Evolutionary conservation across 495 filamentous ascomycete genomes (phyloP), one percentile per base, ranked within the genome.

Genomic region (Neurospora hispaniola): DNA sequence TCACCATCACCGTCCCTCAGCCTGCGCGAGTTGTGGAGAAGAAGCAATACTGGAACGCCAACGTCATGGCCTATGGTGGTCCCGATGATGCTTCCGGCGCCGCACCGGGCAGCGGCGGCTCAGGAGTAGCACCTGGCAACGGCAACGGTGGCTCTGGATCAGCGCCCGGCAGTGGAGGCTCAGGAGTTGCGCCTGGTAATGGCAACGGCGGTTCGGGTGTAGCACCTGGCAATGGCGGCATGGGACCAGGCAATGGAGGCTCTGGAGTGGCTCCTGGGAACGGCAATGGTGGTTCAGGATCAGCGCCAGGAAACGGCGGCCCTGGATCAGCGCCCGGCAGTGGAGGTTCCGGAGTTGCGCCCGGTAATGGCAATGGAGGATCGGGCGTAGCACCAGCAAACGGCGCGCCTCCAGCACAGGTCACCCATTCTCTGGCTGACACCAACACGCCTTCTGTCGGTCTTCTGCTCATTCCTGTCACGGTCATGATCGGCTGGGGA

Each of bases 1-100:
- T 75, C 48, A 77, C 76, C 8, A 69, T 75, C 42, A 75, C 74
- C 11, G 46, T 75, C 27, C 20, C 72, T 42, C 54, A 73, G 18
- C 66, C 74, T 44, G 62, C 66, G 48, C 44, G 62, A 9, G 10
- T 42, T 2, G 44, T 71, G 31, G 68, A 72, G 27, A 43, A 72
- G 18, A 42, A 71, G 11, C 43, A 54, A 41, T 31, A 69, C 23
- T 42, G 54, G 54, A 66, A 66, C 54, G 54, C 54, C 14, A 66
- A 66, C 27, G 54, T 66, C 27, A 66, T 66, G 27, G 54, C 54
- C 54, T 66, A 66, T 66, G 54, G 54, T 35, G 54, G 54, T 66
- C 54, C 54, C 54, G 27, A 66, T 38, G 54, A 35, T 66, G 54
- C 27, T 66, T 66, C 54, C 35, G 54, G 54, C 35, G 54, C 54